Percentiles rank a stretch among this genome's conserved stretches.
Conservation (phyloP, 257 asterid species). For the Solanum chiquidenum region DNA sequence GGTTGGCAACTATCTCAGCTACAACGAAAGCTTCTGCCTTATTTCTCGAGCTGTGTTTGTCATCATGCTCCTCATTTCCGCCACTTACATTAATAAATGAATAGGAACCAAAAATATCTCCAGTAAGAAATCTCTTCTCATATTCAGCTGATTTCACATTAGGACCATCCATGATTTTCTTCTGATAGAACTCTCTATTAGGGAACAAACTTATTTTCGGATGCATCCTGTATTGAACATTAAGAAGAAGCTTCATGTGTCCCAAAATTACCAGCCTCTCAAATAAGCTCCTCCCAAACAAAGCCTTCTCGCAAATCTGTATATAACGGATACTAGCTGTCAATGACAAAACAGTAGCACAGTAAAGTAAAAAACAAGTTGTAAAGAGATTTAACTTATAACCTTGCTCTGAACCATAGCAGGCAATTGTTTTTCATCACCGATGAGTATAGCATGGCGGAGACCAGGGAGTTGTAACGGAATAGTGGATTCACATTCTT, state of each 20-base stretch:
- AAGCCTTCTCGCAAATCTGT: slow-evolving; percentile 1
- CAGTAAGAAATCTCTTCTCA: slow-evolving; percentile 23
- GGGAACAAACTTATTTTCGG: slow-evolving; percentile 54
- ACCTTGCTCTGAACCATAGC: slow-evolving; percentile 62
- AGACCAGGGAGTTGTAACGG: slow-evolving; percentile 43
- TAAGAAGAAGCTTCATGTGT: slow-evolving; percentile 36
- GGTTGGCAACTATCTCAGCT: slow-evolving; percentile 47
- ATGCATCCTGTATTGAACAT: slow-evolving; percentile 57
- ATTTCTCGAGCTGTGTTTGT: slow-evolving; percentile 32
- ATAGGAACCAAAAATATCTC: slow-evolving; percentile 38
- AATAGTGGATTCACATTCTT: slow-evolving; percentile 54
- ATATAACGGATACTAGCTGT: background rate
- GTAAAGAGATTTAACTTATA: background rate
- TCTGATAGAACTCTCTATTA: slow-evolving; percentile 29
- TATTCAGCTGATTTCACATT: slow-evolving; percentile 18
- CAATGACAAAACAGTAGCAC: background rate
- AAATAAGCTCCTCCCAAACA: slow-evolving; percentile 51
- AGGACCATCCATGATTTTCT: slow-evolving; percentile 29
- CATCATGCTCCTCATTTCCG: slow-evolving; percentile 42
- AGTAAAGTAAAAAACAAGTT: background rate
- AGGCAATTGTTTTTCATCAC: slow-evolving; percentile 57
- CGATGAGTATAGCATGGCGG: slow-evolving; percentile 48
- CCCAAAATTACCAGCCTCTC: slow-evolving; percentile 47
- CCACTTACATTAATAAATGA: slow-evolving; percentile 45
- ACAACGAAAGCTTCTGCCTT: slow-evolving; percentile 36